Percentiles rank a stretch among this genome's conserved stretches.
These are phyloP conservation scores for Cyathus striatus DNA, from an alignment of 768 basidiomycete genomes.

Conservation along the genomic window DNA sequence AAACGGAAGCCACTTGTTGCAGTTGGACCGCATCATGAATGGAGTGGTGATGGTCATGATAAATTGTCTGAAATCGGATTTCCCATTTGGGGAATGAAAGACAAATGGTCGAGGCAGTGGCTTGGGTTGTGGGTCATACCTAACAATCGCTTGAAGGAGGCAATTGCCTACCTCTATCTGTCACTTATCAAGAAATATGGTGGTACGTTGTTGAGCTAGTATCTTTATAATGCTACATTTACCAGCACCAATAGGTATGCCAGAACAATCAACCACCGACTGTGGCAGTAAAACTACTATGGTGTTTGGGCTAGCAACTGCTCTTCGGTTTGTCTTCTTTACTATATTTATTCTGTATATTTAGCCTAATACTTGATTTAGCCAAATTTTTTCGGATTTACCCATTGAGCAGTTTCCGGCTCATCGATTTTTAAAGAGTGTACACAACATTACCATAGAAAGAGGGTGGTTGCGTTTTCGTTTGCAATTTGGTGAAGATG, in stretches of 20 bases:
- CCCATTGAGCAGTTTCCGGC: constrained; percentile 15
- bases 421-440: constrained; percentile 18
- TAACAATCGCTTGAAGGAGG: constrained; percentile 16
- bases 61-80: constrained; percentile 25
- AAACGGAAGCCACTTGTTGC: constrained; percentile 2
- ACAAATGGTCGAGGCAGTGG: constrained; percentile 21
- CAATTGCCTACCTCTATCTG: constrained; percentile 22
- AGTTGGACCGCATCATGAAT: constrained; percentile 23
- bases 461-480: constrained; percentile 19
- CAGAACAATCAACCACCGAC: constrained; percentile 24
- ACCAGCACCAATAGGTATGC: constrained; percentile 17
- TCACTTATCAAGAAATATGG: constrained; percentile 13
- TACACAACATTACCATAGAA: constrained; percentile 24
- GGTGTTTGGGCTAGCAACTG: constrained; percentile 21
- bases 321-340: constrained; percentile 13
- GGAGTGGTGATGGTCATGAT: constrained; percentile 29
- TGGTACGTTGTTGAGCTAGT: constrained; percentile 10
- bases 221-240: neutral
- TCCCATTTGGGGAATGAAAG: constrained; percentile 19
- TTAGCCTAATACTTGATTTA: constrained; percentile 6
- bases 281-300: constrained; percentile 21
- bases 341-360: neutral
- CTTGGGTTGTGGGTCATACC: constrained; percentile 23
- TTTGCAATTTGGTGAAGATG: constrained; percentile 22
- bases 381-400: constrained; percentile 13